Percentiles rank a stretch among this genome's conserved stretches.
These are phyloP conservation scores for Omphalotus olearius DNA, from an alignment of 1,284 basidiomycete genomes.

Conservation along the genomic window DNA sequence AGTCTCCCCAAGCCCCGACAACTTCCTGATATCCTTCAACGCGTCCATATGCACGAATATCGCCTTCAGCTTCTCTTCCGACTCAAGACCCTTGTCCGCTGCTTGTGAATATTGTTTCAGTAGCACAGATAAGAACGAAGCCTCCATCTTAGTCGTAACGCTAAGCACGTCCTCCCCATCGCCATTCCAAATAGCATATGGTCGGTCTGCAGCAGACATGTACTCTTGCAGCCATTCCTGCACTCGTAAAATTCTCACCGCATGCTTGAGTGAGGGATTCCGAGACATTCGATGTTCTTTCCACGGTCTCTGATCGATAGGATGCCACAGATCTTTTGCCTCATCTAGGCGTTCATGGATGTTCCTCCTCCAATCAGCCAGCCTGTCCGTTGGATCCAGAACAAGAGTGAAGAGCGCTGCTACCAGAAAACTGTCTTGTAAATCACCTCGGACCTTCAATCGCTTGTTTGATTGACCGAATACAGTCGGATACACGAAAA, in stretches of 20 bases:
- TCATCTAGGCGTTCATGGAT: background rate
- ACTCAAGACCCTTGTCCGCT: background rate
- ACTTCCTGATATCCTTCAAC: slow-evolving; percentile 38
- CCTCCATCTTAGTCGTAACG: background rate
- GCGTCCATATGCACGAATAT: slow-evolving; percentile 66
- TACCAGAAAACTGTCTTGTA: slow-evolving; percentile 25
- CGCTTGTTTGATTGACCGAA: background rate
- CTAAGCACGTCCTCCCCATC: background rate
- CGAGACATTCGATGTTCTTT: too few species aligned
- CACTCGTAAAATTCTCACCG: slow-evolving; percentile 42
- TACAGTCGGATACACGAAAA: slow-evolving; percentile 1
- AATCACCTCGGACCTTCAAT: background rate
- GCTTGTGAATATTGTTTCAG: slow-evolving; percentile 14
- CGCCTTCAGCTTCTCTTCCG: slow-evolving; percentile 32
- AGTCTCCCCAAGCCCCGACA: slow-evolving; percentile 45
- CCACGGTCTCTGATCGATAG: too few species aligned
- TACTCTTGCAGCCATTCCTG: slow-evolving; percentile 38
- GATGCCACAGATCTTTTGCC: background rate
- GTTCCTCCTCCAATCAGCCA: background rate
- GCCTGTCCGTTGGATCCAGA: slow-evolving; percentile 18
- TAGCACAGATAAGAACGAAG: slow-evolving; percentile 2
- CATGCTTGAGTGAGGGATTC: slow-evolving; percentile 20
- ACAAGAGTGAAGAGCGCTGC: slow-evolving; percentile 45
- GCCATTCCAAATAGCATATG: slow-evolving; percentile 31
- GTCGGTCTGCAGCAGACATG: slow-evolving; percentile 26